A percentile compares a stretch with the other conserved stretches of the same genome.
phyloP scores from a whole-genome alignment of 2,329 filamentous ascomycete species.

The Trichocomaceae sp. region DNA sequence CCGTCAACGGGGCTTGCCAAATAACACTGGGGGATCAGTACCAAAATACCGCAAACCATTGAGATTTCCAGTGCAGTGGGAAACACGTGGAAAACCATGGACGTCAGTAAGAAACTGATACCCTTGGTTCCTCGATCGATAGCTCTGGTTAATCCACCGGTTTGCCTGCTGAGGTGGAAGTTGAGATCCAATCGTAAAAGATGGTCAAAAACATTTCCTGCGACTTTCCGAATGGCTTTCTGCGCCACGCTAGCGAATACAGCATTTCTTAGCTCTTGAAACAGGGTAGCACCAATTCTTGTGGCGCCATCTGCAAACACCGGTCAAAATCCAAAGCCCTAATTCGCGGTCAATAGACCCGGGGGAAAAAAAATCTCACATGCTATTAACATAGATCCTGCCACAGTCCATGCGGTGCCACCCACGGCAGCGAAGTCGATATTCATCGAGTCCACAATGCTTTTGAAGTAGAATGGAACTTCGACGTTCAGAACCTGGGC shows the following conservation, averaged over 20 bases:
- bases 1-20: not conserved
- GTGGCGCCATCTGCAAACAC: slow-evolving; percentile 64
- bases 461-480: slow-evolving; percentile 98
- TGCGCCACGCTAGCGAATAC: slow-evolving; percentile 96
- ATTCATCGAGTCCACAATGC: slow-evolving; percentile 96
- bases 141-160: slow-evolving; percentile 84
- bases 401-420: slow-evolving; percentile 83
- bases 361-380: slow-evolving; percentile 49
- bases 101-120: slow-evolving; percentile 92
- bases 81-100: slow-evolving; percentile 96
- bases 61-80: slow-evolving; percentile 90
- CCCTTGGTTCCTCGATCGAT: slow-evolving; percentile 97
- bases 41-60: slow-evolving; percentile 89
- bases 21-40: slow-evolving; percentile 24
- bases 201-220: slow-evolving; percentile 87
- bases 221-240: slow-evolving; percentile 88
- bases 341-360: not conserved
- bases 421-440: slow-evolving; percentile 79
- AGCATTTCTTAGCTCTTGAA: slow-evolving; percentile 90
- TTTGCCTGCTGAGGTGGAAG: slow-evolving; percentile 92
- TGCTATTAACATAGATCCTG: slow-evolving; percentile 86
- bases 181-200: slow-evolving; percentile 79
- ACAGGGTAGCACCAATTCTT: slow-evolving; percentile 78
- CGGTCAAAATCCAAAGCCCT: slow-evolving; percentile 15
- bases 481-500: slow-evolving; percentile 77